These are phyloP conservation scores for Helichrysum umbraculigerum DNA, from an alignment of 129 eudicot species.

Conservation along the genomic window DNA sequence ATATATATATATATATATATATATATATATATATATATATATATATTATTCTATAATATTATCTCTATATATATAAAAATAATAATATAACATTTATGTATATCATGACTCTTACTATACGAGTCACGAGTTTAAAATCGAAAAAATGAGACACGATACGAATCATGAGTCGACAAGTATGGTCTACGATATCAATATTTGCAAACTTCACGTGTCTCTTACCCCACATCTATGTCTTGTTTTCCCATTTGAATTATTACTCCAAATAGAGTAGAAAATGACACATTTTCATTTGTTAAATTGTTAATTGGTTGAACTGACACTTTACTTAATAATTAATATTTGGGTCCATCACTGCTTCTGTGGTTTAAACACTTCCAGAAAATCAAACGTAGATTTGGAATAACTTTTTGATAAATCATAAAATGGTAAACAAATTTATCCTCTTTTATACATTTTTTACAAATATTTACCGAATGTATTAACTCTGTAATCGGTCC, in stretches of 20 bases:
- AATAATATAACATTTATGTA: no score
- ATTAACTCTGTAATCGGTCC: no score
- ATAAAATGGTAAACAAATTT: background rate
- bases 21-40: no score
- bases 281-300: background rate
- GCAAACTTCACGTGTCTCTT: slow-evolving; percentile 20
- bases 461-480: no score
- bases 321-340: background rate
- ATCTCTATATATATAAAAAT: no score
- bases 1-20: no score
- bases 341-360: background rate
- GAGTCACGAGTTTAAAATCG: no score
- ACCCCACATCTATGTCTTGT: slow-evolving; percentile 29
- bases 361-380: background rate
- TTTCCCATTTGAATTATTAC: slow-evolving; percentile 15
- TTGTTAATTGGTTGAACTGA: background rate
- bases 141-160: no score
- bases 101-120: no score
- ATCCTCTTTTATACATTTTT: no score
- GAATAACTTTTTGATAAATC: background rate
- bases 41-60: no score
- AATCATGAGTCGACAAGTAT: no score
- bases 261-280: background rate
- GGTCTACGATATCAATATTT: slow-evolving; percentile 13
- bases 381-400: background rate